Conservation (phyloP, 257 asterid genomes). For the Asclepias syriaca region DNA sequence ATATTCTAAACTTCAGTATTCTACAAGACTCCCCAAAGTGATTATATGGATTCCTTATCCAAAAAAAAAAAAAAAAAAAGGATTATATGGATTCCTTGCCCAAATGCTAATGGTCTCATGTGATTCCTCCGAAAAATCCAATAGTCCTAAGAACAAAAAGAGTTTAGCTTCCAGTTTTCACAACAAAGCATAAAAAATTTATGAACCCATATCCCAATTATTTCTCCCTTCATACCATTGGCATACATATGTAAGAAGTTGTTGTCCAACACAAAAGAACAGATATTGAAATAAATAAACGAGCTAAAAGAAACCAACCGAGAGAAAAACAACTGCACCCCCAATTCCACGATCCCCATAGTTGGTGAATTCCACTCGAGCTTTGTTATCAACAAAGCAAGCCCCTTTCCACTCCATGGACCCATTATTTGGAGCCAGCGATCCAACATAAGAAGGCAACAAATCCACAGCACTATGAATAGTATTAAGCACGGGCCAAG, state of each 20-base stretch:
- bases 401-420: conserved; percentile 88
- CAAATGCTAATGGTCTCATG: neutral
- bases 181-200: neutral
- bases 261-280: neutral
- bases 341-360: conserved; percentile 83
- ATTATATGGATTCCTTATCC: neutral
- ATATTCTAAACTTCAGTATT: neutral
- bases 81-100: neutral
- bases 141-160: neutral
- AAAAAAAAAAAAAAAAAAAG: no score
- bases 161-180: neutral
- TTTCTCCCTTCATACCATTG: neutral
- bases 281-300: neutral
- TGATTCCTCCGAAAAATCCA: neutral
- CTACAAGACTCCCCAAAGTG: neutral
- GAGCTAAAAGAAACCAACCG: conserved; percentile 42
- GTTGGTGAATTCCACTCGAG: conserved; percentile 54
- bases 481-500: conserved; percentile 88
- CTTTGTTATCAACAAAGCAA: conserved; percentile 73
- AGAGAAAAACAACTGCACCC: conserved; percentile 67
- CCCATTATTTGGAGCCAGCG: conserved; percentile 80
- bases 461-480: conserved; percentile 86
- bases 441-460: conserved; percentile 84
- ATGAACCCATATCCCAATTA: no score
- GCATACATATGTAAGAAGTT: neutral